A percentile compares a stretch with the other conserved stretches of the same genome.
phyloP scores from a whole-genome alignment of 83 land plant species.

The Isoetes engelmannii region DNA sequence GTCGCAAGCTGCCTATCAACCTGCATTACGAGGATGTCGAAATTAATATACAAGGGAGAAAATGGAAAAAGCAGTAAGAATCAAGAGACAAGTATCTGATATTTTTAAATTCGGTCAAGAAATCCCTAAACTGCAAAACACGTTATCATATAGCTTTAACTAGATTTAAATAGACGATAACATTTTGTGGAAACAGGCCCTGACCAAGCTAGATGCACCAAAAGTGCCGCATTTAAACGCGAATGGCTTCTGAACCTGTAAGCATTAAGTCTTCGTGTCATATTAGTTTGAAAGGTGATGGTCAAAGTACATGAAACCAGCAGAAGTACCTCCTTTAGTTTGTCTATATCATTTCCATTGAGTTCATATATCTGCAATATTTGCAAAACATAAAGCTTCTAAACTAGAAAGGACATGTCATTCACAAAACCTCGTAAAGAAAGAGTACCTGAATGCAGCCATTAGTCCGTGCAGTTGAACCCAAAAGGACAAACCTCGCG shows the following conservation, averaged over 20 bases:
- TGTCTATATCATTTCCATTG: slow-evolving; percentile 29
- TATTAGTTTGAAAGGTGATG: background rate
- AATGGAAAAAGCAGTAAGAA: background rate
- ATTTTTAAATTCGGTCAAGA: background rate
- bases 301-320: background rate
- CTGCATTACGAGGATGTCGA: background rate
- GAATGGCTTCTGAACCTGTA: slow-evolving; percentile 26
- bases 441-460: slow-evolving; percentile 30
- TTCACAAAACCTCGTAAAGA: background rate
- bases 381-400: background rate
- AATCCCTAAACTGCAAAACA: background rate
- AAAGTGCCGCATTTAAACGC: slow-evolving; percentile 44
- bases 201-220: slow-evolving; percentile 35
- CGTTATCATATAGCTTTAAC: background rate
- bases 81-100: background rate
- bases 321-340: slow-evolving; percentile 28
- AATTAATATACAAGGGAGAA: background rate
- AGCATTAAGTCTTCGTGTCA: background rate
- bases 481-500: slow-evolving; percentile 39
- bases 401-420: background rate
- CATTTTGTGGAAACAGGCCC: background rate
- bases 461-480: slow-evolving; percentile 30
- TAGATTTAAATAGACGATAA: background rate
- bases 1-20: slow-evolving; percentile 37
- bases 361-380: slow-evolving; percentile 30